Base-by-base conservation (phyloP, 2,329 filamentous ascomycete species). In the Allantophomopsis cytisporea region DNA sequence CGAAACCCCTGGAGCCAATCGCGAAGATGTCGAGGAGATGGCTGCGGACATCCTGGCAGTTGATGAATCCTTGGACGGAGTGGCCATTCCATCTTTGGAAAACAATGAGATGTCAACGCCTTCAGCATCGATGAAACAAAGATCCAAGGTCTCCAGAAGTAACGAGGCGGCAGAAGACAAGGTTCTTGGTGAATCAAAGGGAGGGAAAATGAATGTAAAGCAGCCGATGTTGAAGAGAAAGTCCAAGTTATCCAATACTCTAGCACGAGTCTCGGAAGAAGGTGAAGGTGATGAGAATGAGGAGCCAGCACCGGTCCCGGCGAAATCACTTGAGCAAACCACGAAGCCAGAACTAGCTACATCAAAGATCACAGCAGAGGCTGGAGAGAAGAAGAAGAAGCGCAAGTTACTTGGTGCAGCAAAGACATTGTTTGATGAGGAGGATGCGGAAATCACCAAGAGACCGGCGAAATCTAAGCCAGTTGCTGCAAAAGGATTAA, bases 351-450 rank as follows among this genome's bases (percentile, higher is more conserved):
- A 14, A 3, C 8, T 16, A 14, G 14, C 18, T 14, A 30, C 28
- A 15, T 8, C 35, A 20, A 28, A 28, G 8, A 12, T 10, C 11
- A 36, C 20, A 13, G 13, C 18, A 31, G 45, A 66, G 53, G 45
- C 52, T 47, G 48, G 61, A 53, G 54, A 60, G 50, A 55, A 54
- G 52, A 78, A 74, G 54, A 85, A 80, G 67, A 87, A 81, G 64
- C 74, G 81, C 45, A 88, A 85, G 59, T 61, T 85, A 5, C 65
- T 83, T 2, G 76, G 78, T 4, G 63, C 60, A 16, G 66, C 69
- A 16, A 73, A 71, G 48, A 83, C 76, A 3, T 55, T 91, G 5
- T 85, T 89, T 49, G 79, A 82, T 42, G 79, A 81, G 7, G 79
- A 79, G 4, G 80, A 82, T 7, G 74, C 58, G 10, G 73, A 73